phyloP scores from a whole-genome alignment of 1,284 basidiomycete genomes.

The Rhodotorula mucilaginosa region DNA sequence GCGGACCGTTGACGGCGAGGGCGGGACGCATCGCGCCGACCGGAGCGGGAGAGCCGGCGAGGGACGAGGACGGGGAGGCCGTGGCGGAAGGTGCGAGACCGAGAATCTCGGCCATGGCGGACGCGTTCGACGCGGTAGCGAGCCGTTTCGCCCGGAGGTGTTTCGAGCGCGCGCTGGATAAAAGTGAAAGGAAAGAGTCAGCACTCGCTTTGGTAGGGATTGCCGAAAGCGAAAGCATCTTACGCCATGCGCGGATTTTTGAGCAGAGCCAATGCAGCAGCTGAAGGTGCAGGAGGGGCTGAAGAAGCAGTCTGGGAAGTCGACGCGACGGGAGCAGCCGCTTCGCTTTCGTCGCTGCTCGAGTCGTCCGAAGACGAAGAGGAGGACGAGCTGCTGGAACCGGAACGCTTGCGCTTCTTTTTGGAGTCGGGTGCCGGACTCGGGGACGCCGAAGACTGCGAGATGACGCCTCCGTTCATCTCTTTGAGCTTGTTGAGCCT shows the following conservation, averaged over 20 bases:
- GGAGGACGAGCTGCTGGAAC: conserved; percentile 5
- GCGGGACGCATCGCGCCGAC: background rate
- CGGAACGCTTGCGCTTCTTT: conserved; percentile 35
- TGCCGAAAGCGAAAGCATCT: background rate
- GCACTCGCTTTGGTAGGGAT: no score
- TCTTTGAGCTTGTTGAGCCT: conserved; percentile 38
- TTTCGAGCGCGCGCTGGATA: conserved; percentile 38
- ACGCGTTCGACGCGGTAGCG: conserved; percentile 35
- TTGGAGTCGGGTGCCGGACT: conserved; percentile 23
- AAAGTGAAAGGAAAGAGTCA: background rate
- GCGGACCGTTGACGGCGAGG: conserved; percentile 25
- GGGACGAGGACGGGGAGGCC: conserved; percentile 17
- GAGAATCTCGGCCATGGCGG: conserved; percentile 45
- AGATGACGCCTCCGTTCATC: conserved; percentile 20
- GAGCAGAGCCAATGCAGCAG: conserved; percentile 17
- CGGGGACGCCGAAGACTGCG: conserved; percentile 5
- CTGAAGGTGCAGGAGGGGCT: conserved; percentile 9
- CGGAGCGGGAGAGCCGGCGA: conserved; percentile 7
- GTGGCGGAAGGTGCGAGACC: conserved; percentile 37
- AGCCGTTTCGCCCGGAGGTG: conserved; percentile 42
- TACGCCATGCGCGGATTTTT: conserved; percentile 44
- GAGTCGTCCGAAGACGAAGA: conserved; percentile 1
- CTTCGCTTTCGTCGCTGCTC: conserved; percentile 6
- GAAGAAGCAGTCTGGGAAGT: conserved; percentile 1
- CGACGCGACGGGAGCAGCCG: background rate